phyloP scores from a whole-genome alignment of 169 alveolate species.

The Besnoitia besnoiti region DNA sequence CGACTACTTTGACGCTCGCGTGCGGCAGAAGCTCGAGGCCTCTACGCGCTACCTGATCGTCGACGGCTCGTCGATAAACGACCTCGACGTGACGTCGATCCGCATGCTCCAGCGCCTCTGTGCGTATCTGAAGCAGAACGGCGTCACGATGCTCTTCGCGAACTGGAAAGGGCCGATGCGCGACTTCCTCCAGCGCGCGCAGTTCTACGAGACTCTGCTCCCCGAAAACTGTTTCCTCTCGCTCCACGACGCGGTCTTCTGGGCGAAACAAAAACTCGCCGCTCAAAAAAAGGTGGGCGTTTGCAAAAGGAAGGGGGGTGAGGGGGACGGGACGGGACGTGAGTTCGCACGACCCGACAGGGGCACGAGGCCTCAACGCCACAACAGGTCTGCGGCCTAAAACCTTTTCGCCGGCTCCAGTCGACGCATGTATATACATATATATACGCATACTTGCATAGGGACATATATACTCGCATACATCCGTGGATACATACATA shows the following conservation, averaged over 20 bases:
- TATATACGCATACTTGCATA: neutral
- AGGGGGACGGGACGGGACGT: too few relatives aligned
- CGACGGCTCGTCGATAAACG: conserved; percentile 70
- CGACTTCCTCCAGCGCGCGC: conserved; percentile 64
- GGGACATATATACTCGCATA: too few relatives aligned
- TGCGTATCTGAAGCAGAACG: conserved; percentile 27
- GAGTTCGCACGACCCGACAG: too few relatives aligned
- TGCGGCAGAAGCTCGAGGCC: conserved; percentile 53
- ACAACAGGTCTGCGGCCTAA: too few relatives aligned
- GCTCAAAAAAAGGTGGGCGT: conserved; percentile 9
- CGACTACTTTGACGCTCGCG: conserved; percentile 64
- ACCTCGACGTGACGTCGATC: conserved; percentile 70
- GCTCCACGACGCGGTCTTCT: conserved; percentile 71
- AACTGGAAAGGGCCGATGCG: conserved; percentile 73
- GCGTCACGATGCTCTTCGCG: conserved; percentile 58
- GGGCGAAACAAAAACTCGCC: conserved; percentile 57
- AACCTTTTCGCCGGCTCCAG: too few relatives aligned
- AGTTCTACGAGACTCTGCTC: conserved; percentile 65
- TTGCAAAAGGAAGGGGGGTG: too few relatives aligned
- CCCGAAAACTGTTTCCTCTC: conserved; percentile 72
- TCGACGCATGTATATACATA: neutral
- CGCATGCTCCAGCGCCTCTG: conserved; percentile 70
- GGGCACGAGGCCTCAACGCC: too few relatives aligned
- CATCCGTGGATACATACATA: too few relatives aligned
- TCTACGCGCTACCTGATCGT: conserved; percentile 49